Evolutionary conservation across 768 basidiomycete genomes (phyloP), one percentile per base, ranked within the genome.

Genomic region (Rhizopogon sp.): DNA sequence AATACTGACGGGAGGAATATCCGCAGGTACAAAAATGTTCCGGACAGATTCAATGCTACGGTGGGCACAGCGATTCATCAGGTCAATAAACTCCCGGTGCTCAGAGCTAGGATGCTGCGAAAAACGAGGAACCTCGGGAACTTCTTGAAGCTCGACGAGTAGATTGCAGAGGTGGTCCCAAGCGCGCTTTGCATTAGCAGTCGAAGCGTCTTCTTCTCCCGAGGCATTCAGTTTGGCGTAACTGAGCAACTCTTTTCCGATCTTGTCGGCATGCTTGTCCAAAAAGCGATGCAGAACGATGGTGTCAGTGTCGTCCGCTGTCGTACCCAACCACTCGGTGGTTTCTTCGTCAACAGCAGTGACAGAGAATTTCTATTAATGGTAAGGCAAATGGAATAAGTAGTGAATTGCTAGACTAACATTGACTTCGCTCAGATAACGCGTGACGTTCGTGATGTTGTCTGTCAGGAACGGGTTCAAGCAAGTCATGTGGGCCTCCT

Each of bases 271-370:
- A 60, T 93, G 87, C 56, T 85, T 88, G 62, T 88, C 82, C 62
- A 92, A 85, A 73, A 90, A 92, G 9, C 91, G 83, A 65, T 93
- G 90, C 10, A 92, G 74, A 11, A 93, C 86, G 39, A 92, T 83
- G 40, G 84, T 80, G 62, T 93, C 90, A 0, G 90, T 90, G 58
- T 93, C 88, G 60, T 93, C 91, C 40, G 87, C 82, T 3, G 85
- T 82, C n/a, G 82, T 84, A 17, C 89, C 76, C 39, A 84, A 68
- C 88, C 88, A 90, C 62, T 88, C 83, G 55, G 89, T 84, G 10
- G 76, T 74, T 49, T 82, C 83, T 33, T 88, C 86, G 14, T 84
- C 81, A 1, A 73, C 68, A n/a, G 70, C 69, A 3, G 72, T 65
- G 16, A 74, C 63, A 0, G 69, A 69, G 58, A 75, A 76, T 71